Base-by-base conservation (phyloP, 2,329 filamentous ascomycete species). In the Penicillium corylophilum region DNA sequence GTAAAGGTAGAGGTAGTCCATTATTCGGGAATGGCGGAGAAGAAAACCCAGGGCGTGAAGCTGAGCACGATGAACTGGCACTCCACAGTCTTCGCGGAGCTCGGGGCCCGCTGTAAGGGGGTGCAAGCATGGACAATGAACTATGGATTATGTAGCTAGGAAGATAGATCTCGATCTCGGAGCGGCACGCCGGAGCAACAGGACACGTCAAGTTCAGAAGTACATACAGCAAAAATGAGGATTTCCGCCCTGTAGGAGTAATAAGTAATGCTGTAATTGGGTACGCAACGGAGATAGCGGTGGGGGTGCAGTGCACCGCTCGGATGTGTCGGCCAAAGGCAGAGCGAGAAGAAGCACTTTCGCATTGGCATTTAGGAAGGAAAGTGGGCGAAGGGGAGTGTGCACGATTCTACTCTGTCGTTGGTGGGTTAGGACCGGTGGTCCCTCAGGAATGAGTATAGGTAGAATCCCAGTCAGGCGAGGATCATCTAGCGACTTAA, bases 11-110 rank as follows among this genome's bases (percentile, higher is more conserved):
- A 56, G 63, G 64, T 40, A 67, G 61, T 47, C 51, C 64, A n/a
- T 59, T 72, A 15, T 73, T 74, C 45, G 64, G 70, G 31, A 65
- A 64, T 48, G 60, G 55, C 48, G 63, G 66, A 41, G 68, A 68
- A 47, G 67, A 65, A 20, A 60, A 62, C 41, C 64, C 58, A 54
- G 56, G 55, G n/a, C 48, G 62, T 13, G 55, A 60, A 29, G 56
- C 53, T 35, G 73, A 74, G 22, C 65, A 67, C 22, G 70, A 74
- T 54, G 71, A 72, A 22, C 60, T 76, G 48, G 71, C 69, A 16
- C 57, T 77, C 58, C 66, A 65, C 52, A 75, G 69, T 59, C 66
- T 76, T 48, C 61, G 66, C 41, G 67, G 67, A 10, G 46, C 51
- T 16, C 62, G 60, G 48, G 55, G 56, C 33, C 51, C 60, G 29